These are phyloP conservation scores for Fusarium austroafricanum DNA, from an alignment of 2,329 filamentous ascomycete species.

Conservation along the genomic window DNA sequence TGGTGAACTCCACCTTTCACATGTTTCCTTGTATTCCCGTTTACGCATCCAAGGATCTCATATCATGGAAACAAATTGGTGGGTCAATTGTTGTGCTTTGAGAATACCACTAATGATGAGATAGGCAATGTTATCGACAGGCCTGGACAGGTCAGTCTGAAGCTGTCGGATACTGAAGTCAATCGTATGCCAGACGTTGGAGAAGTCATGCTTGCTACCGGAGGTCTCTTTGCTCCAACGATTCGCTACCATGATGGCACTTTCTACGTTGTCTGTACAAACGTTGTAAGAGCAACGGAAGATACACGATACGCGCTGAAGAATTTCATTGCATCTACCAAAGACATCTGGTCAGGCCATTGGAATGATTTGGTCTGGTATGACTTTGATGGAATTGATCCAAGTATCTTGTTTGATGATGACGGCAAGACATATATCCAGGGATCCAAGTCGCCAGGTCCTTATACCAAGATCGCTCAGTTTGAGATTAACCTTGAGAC, in stretches of 20 bases:
- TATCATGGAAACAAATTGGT: conserved; percentile 19
- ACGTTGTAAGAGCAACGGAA: conserved; percentile 3
- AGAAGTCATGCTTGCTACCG: conserved; percentile 4
- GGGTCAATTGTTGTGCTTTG: fast-evolving
- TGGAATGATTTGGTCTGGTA: conserved; percentile 18
- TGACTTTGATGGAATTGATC: conserved; percentile 12
- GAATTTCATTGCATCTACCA: conserved; percentile 5
- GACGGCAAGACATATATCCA: conserved; percentile 12
- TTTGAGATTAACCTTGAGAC: conserved; percentile 12
- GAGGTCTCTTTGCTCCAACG: conserved; percentile 7
- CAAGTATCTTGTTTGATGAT: conserved; percentile 7
- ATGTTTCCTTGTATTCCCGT: conserved; percentile 24
- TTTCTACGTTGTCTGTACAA: conserved; percentile 20
- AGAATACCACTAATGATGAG: fast-evolving
- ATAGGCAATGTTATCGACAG: conserved; percentile 12
- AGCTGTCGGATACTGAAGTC: neutral
- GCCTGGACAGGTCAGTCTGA: neutral
- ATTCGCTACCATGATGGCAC: conserved; percentile 4
- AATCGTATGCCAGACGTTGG: conserved; percentile 6
- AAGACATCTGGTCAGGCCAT: conserved; percentile 12
- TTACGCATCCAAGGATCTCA: conserved; percentile 3
- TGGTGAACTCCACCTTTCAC: conserved; percentile 25
- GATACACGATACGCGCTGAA: neutral
- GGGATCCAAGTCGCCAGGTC: conserved; percentile 7
- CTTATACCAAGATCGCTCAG: conserved; percentile 1